A percentile compares a stretch with the other conserved stretches of the same genome.
phyloP scores from a whole-genome alignment of 148 eudicot species.

The Polygonum maritimum region DNA sequence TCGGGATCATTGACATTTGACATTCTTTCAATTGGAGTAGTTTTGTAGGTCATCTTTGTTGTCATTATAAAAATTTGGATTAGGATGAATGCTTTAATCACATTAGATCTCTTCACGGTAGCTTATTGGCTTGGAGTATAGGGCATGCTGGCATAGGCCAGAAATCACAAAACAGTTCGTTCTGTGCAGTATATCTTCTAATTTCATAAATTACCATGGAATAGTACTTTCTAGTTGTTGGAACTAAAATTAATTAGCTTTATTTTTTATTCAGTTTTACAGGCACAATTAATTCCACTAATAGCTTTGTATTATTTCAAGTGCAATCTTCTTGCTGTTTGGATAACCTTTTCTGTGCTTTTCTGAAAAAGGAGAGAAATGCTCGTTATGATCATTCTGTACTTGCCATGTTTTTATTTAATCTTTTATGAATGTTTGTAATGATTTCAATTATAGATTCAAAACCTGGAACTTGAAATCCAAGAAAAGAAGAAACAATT shows the following conservation, averaged over 20 bases:
- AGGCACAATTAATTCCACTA: not conserved
- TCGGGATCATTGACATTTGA: not conserved
- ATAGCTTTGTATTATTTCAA: not conserved
- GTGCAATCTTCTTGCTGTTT: conserved; percentile 5
- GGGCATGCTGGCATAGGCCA: not conserved
- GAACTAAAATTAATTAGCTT: not conserved
- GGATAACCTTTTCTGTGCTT: not conserved
- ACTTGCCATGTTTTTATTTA: no score
- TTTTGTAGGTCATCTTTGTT: not conserved
- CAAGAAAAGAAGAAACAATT: conserved; percentile 76
- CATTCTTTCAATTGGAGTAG: not conserved
- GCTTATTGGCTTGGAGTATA: not conserved
- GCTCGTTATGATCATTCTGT: no score
- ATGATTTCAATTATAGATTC: conserved; percentile 39
- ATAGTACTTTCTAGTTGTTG: not conserved
- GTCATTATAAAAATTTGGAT: not conserved
- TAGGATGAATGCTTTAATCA: not conserved
- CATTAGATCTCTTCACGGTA: not conserved
- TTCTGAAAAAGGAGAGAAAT: not conserved
- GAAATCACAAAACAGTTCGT: not conserved
- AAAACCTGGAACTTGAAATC: conserved; percentile 77
- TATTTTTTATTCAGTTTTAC: not conserved
- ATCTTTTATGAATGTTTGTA: not conserved
- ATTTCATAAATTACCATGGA: not conserved
- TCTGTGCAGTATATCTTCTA: not conserved